Conservation (phyloP, 2,329 filamentous ascomycete genomes). For the Fusarium subtropicale region DNA sequence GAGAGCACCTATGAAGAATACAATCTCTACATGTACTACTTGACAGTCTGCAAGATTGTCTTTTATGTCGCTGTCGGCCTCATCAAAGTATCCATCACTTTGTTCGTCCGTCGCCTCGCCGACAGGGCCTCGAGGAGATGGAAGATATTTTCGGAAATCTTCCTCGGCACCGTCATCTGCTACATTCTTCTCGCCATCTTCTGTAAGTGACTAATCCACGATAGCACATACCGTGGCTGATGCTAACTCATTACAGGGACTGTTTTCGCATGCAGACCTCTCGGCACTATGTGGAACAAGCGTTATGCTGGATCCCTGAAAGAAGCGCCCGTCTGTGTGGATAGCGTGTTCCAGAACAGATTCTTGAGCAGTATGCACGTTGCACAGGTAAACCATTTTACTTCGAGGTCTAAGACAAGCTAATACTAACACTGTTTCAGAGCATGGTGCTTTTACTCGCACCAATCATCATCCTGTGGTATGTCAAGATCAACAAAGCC, state of each 20-base stretch:
- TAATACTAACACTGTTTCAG: not conserved
- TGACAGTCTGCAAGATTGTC: conserved; percentile 14
- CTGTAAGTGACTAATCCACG: not conserved
- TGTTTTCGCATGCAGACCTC: conserved; percentile 16
- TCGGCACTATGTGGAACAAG: conserved; percentile 16
- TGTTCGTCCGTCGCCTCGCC: conserved; percentile 24
- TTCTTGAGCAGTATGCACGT: conserved; percentile 36
- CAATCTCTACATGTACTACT: conserved; percentile 23
- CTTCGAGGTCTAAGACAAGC: rapidly evolving
- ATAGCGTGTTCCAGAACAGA: conserved; percentile 13
- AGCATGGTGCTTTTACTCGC: conserved; percentile 18
- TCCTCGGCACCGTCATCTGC: conserved; percentile 16
- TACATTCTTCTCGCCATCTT: conserved; percentile 27
- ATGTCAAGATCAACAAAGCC: conserved; percentile 23
- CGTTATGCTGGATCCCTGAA: conserved; percentile 25
- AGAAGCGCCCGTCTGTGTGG: conserved; percentile 7
- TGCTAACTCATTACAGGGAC: not conserved
- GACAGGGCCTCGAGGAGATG: conserved; percentile 19
- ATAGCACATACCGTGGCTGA: rapidly evolving
- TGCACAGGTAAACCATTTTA: conserved; percentile 4
- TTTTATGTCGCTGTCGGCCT: conserved; percentile 23
- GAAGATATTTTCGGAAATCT: conserved; percentile 25
- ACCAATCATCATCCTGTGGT: conserved; percentile 23
- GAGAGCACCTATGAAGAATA: conserved; percentile 24
- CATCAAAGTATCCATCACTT: conserved; percentile 25